Evolutionary conservation across 495 filamentous ascomycete species (phyloP), one percentile per base, ranked within the genome.

Genomic region (Cudoniella acicularis): DNA sequence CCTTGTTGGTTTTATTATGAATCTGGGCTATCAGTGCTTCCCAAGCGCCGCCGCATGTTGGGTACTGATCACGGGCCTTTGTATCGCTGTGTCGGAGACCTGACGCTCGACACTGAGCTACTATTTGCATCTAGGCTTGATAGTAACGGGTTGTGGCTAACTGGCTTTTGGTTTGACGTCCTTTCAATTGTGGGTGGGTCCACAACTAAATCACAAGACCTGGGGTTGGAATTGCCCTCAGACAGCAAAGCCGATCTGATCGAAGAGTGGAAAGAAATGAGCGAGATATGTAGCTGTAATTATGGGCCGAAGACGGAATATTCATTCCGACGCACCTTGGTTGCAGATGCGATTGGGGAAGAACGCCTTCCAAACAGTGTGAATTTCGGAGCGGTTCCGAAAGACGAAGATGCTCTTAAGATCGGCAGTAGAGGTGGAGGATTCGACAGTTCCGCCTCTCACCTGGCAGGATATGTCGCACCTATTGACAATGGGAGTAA

Each of bases 341-440:
- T 41, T n/a, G 36, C 36, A 9, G 36, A 41, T 41, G n/a, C 36
- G 9, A 9, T 41, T 41, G 36, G 36, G n/a, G 36, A 41, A 41
- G n/a, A 9, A 9, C 36, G 36, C 36, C n/a, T 9, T 41, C 48
- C 69, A 70, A 50, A n/a, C n/a, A n/a, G n/a, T n/a, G n/a, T n/a
- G n/a, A n/a, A n/a, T n/a, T n/a, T n/a, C n/a, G n/a, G n/a, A n/a
- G n/a, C n/a, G n/a, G n/a, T n/a, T n/a, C n/a, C n/a, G n/a, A n/a
- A n/a, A n/a, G n/a, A n/a, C n/a, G n/a, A n/a, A n/a, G n/a, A n/a
- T n/a, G n/a, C n/a, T n/a, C n/a, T n/a, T n/a, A n/a, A n/a, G n/a
- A n/a, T n/a, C n/a, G n/a, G n/a, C n/a, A n/a, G n/a, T n/a, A n/a
- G n/a, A n/a, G n/a, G n/a, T n/a, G n/a, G n/a, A n/a, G n/a, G n/a